Base-by-base conservation (phyloP, 352 stramenopile genomes). In the Globisporangium megalacanthum region DNA sequence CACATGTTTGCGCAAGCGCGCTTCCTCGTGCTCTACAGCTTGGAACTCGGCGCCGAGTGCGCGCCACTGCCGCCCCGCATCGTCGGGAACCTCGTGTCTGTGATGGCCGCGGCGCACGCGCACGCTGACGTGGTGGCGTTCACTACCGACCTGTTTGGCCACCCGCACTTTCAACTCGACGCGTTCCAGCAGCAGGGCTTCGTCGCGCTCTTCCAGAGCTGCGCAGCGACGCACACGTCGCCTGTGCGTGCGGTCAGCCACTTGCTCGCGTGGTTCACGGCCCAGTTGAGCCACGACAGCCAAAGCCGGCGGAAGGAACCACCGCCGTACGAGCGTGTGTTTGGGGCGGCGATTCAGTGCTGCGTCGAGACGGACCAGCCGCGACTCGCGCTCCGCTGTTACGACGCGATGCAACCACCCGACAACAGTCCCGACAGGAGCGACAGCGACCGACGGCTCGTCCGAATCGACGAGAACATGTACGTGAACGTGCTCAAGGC, bases 401-500 rank as follows among this genome's bases (percentile, higher is more conserved):
- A 66, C 53, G 56, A 80, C 49, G 69, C 56, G 15, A 52, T 80
- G 58, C 39, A 59, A 14, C 15, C 17, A 1, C 33, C 42, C 31
- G 35, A 49, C 22, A 29, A 51, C 54, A 25, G 20, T 19, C 5
- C 10, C 6, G 13, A 65, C 4, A 19, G 45, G 14, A 31, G 2
- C 37, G 44, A 62, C 25, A 29, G 25, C 25, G 25, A 29, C 2
- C 25, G 25, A 29, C 25, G 4, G 25, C n/a, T n/a, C 19, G 53
- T 56, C 9, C 66, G 50, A 8, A 65, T 57, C n/a, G 83, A 92
- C 60, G 83, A 92, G 57, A 92, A 90, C 53, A 83, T 92, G 14
- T 86, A 80, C 60, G 78, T 92, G 29, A 92, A 90, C 58, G 64
- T 85, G 17, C 68, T 92, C 58, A 87, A 86, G 58, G 74, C 79